Conservation (phyloP, 139 green algal species). For the Penium margaritaceum region DNA sequence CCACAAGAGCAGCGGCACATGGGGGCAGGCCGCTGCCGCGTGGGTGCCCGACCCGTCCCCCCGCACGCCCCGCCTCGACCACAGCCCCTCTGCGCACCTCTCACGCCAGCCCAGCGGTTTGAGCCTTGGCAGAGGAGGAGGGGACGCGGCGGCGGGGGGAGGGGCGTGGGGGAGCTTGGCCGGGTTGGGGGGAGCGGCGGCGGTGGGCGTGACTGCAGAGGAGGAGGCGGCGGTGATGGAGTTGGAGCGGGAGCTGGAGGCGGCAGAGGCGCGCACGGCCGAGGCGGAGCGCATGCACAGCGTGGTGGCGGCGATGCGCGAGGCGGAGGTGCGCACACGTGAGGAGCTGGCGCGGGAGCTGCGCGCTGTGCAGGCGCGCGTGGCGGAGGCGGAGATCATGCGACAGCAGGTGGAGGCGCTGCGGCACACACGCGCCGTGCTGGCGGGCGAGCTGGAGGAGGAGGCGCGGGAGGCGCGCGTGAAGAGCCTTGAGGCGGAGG, state of each 20-base stretch:
- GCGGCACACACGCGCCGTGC: not conserved
- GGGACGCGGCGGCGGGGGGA: not conserved
- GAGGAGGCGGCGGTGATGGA: not conserved
- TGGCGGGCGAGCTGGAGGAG: not conserved
- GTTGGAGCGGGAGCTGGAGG: not conserved
- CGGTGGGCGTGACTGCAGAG: not conserved
- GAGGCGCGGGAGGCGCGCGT: not conserved
- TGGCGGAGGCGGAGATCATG: not conserved
- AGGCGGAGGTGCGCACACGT: not conserved
- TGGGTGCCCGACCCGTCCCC: too few species aligned
- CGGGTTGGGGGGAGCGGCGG: not conserved
- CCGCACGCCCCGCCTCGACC: too few species aligned
- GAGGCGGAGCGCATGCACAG: not conserved
- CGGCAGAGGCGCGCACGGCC: not conserved
- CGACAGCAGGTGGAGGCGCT: constrained; percentile 5
- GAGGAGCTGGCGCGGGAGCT: not conserved
- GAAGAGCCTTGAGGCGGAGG: not conserved
- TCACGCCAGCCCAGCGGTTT: not conserved
- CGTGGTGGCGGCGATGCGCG: not conserved
- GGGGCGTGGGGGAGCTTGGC: not conserved
- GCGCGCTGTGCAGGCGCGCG: not conserved
- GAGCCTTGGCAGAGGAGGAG: not conserved
- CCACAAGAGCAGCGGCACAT: not conserved
- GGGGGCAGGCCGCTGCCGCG: not conserved
- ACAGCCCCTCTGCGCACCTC: not conserved